Evolutionary conservation across 1,139 yeast genomes (phyloP), one percentile per base, ranked within the genome.

Genomic region (Kurtzmaniella quercitrusa): DNA sequence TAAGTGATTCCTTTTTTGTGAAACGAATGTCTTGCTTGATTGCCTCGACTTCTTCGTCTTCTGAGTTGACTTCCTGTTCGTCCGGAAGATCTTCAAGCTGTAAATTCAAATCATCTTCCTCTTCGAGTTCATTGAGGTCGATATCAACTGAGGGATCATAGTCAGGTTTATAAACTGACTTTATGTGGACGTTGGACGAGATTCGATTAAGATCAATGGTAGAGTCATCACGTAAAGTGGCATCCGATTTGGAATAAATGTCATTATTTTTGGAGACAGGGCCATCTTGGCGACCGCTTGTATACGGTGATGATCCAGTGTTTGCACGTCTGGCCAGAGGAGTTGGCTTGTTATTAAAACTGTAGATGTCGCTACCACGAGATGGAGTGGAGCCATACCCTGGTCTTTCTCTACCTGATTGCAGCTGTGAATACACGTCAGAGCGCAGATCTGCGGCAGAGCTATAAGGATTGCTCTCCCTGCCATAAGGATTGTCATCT

Each of bases 1-100:
- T 84, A 15, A 89, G 81, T 1, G 96, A 84, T 55, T 88, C 94
- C 55, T 88, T 94, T 61, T 91, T 91, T 38, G 88, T 82, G 58
- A 85, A 89, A 47, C 88, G 73, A 49, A 88, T 85, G 54, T 91
- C 91, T 51, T 85, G 86, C 60, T 87, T 88, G 53, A 93, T 80
- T 38, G 83, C 88, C 56, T 88, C 96, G 16, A 91, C 89, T 50
- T 89, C 98, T 59, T 88, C 96, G 48, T 89, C 95, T 51, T 82
- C 88, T 4, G 74, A 66, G 49, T 71, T 69, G 16, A 71, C 64
- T 49, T 70, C 63, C 48, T 81, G 80, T 46, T 75, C 74, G 41
- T 66, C 66, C 9, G 68, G 71, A 46, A 63, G 59, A 39, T 59
- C 66, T 36, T 63, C 70, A 15, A 56, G 74, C 71, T 55, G 75